Evolutionary conservation across 1,284 basidiomycete genomes (phyloP).

Genomic region (Apiotrichum veenhuisii): DNA sequence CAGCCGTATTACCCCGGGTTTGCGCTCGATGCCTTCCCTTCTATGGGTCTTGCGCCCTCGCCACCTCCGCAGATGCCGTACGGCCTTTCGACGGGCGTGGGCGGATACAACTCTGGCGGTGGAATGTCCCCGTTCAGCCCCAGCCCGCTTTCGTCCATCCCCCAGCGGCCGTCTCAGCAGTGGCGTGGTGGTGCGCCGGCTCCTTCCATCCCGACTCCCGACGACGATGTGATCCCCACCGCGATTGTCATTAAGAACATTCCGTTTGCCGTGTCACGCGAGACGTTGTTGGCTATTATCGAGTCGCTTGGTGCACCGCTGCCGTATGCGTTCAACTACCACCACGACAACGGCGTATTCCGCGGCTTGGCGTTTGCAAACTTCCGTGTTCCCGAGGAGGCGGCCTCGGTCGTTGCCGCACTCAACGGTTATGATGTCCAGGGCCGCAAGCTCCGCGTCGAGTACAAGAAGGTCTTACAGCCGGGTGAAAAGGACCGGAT

Average conservation of each 20-base stretch:
- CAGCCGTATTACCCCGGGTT: constrained; percentile 19
- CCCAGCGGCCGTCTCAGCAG: constrained; percentile 6
- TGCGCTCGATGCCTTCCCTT: constrained; percentile 15
- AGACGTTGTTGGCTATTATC: constrained; percentile 93
- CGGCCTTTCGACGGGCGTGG: constrained; percentile 20
- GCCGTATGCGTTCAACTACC: constrained; percentile 99
- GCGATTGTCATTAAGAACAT: constrained; percentile 99
- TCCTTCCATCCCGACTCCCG: constrained; percentile 17
- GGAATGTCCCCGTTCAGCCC: constrained; percentile 31
- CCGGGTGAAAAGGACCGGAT: constrained; percentile 99
- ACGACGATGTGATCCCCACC: constrained; percentile 93
- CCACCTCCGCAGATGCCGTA: constrained; percentile 34
- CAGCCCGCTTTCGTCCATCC: constrained; percentile 24
- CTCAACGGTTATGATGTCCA: constrained; percentile 79
- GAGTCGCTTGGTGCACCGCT: constrained; percentile 91
- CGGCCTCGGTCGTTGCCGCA: constrained; percentile 91
- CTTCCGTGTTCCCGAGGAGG: constrained; percentile 85
- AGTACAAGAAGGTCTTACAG: constrained; percentile 99
- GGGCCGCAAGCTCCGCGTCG: constrained; percentile 96
- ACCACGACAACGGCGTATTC: constrained; percentile 93
- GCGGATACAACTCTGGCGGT: constrained; percentile 22
- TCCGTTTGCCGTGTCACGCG: constrained; percentile 94
- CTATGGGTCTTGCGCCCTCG: constrained; percentile 40
- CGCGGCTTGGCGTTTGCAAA: constrained; percentile 98
- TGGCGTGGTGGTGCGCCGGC: constrained; percentile 8